Evolutionary conservation across 2,329 filamentous ascomycete species (phyloP).

Genomic region (Exophiala lecanii-corni): DNA sequence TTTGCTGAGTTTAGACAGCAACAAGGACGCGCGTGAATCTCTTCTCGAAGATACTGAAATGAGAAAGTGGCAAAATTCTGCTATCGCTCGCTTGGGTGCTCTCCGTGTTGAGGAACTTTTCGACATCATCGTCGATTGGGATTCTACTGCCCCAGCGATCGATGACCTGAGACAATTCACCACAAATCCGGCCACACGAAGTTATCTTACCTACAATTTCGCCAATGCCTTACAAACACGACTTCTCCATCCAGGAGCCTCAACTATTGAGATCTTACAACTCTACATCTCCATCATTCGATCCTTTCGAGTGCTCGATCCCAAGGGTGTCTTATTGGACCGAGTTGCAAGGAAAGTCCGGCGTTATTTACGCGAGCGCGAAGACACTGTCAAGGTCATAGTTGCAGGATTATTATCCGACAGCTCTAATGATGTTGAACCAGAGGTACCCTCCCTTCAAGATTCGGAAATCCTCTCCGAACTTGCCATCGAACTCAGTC

Average conservation of each 20-base stretch:
- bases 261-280: conserved; percentile 62
- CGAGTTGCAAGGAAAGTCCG: conserved; percentile 62
- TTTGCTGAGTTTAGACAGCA: conserved; percentile 16
- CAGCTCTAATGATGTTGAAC: conserved; percentile 33
- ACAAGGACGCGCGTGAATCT: conserved; percentile 9
- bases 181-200: conserved; percentile 49
- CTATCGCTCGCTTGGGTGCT: conserved; percentile 51
- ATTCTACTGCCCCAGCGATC: conserved; percentile 54
- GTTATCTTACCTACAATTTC: conserved; percentile 53
- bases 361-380: conserved; percentile 58
- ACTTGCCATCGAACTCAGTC: conserved; percentile 35
- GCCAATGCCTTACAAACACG: conserved; percentile 49
- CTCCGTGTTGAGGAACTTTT: conserved; percentile 55
- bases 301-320: conserved; percentile 58
- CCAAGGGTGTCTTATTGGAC: conserved; percentile 62
- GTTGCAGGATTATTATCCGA: conserved; percentile 60
- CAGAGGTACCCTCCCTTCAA: conserved; percentile 33
- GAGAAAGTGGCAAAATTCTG: conserved; percentile 53
- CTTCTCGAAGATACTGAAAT: conserved; percentile 41
- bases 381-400: conserved; percentile 63
- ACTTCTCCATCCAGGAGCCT: conserved; percentile 59
- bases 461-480: conserved; percentile 32
- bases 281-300: conserved; percentile 64
- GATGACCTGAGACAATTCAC: conserved; percentile 57
- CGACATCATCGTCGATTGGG: conserved; percentile 59